Percentiles rank a stretch among this genome's conserved stretches.
phyloP scores from a whole-genome alignment of 257 asterid species.

The Eustoma russellianum region DNA sequence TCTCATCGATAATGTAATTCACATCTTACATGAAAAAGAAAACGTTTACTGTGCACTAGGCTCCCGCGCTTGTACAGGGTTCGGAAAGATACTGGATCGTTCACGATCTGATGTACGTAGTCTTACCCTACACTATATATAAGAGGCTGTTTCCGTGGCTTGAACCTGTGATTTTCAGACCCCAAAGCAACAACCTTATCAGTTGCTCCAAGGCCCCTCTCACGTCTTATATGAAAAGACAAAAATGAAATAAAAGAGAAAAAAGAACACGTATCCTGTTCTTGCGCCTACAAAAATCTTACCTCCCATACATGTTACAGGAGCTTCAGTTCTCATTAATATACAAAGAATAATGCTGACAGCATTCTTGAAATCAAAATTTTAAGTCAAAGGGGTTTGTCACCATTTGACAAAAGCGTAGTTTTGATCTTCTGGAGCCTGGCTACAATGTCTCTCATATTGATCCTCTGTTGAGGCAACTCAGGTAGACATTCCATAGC shows the following conservation, averaged over 20 bases:
- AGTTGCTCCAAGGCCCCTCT: no score
- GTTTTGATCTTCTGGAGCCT: slow-evolving; percentile 10
- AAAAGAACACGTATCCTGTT: not conserved
- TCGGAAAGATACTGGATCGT: no score
- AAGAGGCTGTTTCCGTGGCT: no score
- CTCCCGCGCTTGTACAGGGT: no score
- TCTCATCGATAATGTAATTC: not conserved
- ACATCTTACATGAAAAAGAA: not conserved
- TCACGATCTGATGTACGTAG: no score
- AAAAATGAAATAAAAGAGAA: not conserved
- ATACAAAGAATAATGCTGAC: not conserved
- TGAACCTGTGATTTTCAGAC: no score
- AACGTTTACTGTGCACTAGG: no score
- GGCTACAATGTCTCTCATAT: slow-evolving; percentile 1
- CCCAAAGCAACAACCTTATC: no score
- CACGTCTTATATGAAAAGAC: not conserved
- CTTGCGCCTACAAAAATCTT: not conserved
- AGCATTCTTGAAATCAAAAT: not conserved
- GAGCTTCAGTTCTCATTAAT: not conserved
- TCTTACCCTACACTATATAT: no score
- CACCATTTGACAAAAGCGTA: not conserved
- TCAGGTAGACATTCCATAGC: slow-evolving; percentile 12
- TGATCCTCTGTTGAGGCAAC: slow-evolving; percentile 15
- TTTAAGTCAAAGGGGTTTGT: not conserved
- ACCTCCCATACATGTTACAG: no score